Evolutionary conservation across 2,329 filamentous ascomycete genomes (phyloP).

Genomic region (Cladosporium sphaerospermum): DNA sequence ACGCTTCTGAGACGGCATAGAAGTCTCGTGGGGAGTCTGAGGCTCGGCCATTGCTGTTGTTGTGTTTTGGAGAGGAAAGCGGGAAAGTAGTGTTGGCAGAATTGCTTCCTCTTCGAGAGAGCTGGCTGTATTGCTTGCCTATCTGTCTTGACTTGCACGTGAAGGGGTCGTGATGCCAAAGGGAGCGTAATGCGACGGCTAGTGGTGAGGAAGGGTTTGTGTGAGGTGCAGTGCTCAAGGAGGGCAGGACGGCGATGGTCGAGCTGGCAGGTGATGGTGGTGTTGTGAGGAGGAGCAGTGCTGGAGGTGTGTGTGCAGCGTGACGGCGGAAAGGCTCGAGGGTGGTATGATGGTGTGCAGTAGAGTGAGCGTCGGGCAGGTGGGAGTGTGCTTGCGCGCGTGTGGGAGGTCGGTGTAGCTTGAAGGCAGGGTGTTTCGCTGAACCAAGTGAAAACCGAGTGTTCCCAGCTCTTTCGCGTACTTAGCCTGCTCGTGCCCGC

Average conservation of each 20-base stretch:
- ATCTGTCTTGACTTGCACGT: conserved; percentile 10
- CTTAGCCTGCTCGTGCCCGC: conserved; percentile 10
- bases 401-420: conserved; percentile 2
- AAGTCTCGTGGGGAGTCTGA: conserved; percentile 35
- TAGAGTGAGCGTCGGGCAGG: conserved; percentile 7
- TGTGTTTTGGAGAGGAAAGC: neutral
- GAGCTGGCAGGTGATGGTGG: neutral
- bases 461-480: conserved; percentile 10
- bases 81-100: neutral
- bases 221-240: conserved; percentile 3
- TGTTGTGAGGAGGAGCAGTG: conserved; percentile 3
- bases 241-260: conserved; percentile 4
- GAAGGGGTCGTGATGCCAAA: conserved; percentile 3
- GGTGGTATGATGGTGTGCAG: neutral
- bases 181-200: neutral
- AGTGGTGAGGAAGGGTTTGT: conserved; percentile 3
- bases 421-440: conserved; percentile 8
- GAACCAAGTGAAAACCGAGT: neutral
- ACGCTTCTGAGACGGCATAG: conserved; percentile 70
- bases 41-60: conserved; percentile 23
- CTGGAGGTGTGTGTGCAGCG: conserved; percentile 1
- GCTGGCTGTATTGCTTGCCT: conserved; percentile 5
- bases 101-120: neutral
- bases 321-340: conserved; percentile 5
- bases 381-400: neutral